phyloP scores from a whole-genome alignment of 2,329 filamentous ascomycete species.

The Nothomitra cinnamomea region DNA sequence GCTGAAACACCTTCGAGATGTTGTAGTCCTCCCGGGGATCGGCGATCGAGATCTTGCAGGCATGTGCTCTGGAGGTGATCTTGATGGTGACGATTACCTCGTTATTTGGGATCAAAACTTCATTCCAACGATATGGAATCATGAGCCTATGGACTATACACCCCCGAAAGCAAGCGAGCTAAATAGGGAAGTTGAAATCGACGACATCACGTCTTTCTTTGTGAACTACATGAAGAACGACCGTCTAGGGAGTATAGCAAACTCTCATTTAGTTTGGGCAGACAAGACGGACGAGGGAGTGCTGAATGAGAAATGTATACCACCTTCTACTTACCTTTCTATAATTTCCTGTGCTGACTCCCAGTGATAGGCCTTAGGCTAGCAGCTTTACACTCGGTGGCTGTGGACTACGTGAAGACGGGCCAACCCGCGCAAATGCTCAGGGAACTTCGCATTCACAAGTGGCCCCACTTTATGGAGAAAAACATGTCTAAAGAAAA shows the following conservation, averaged over 20 bases:
- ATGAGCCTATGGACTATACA: constrained; percentile 60
- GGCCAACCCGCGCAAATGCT: constrained; percentile 59
- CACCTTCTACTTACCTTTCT: not conserved
- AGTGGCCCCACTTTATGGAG: constrained; percentile 82
- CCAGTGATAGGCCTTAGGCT: constrained; percentile 40
- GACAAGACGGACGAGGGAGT: constrained; percentile 48
- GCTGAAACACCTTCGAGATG: constrained; percentile 64
- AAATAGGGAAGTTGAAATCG: constrained; percentile 45
- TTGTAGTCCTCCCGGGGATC: constrained; percentile 70
- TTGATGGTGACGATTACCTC: constrained; percentile 92
- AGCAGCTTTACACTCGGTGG: constrained; percentile 68
- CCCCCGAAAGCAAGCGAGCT: constrained; percentile 38
- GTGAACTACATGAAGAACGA: constrained; percentile 89
- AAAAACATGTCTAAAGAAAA: constrained; percentile 33
- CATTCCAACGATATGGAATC: constrained; percentile 53
- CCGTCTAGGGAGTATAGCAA: constrained; percentile 60
- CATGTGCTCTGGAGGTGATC: constrained; percentile 91
- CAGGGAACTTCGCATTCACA: constrained; percentile 37
- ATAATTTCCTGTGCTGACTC: not conserved
- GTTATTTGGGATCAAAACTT: constrained; percentile 76
- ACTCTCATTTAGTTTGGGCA: constrained; percentile 61
- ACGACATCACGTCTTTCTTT: constrained; percentile 71
- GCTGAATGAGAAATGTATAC: constrained; percentile 48
- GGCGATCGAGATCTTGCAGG: constrained; percentile 75
- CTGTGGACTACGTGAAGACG: constrained; percentile 89